A percentile compares a stretch with the other conserved stretches of the same genome.
Evolutionary conservation across 2,329 filamentous ascomycete species (phyloP).

Genomic region (Xylaria sp.): DNA sequence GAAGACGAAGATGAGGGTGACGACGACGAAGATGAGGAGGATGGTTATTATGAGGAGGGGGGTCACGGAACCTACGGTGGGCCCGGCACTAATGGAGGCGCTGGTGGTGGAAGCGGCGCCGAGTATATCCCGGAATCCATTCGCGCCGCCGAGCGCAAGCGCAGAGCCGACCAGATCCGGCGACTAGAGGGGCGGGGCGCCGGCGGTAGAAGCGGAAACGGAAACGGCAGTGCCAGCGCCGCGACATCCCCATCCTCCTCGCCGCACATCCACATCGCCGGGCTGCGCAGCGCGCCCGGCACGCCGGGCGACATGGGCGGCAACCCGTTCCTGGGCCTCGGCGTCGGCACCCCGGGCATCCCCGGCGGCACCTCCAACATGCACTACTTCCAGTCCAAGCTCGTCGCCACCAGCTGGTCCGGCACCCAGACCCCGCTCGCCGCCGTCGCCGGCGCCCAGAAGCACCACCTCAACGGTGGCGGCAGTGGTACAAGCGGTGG

Average conservation of each 20-base stretch:
- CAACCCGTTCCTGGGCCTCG: conserved; percentile 56
- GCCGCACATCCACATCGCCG: conserved; percentile 46
- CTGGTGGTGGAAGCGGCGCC: too few species aligned
- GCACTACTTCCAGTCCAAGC: conserved; percentile 80
- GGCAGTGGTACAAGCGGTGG: too few species aligned
- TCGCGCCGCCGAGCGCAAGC: conserved; percentile 39
- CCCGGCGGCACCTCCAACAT: conserved; percentile 76
- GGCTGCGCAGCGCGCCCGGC: conserved; percentile 36
- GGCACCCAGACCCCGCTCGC: conserved; percentile 80
- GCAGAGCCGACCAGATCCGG: conserved; percentile 38
- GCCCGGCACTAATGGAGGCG: too few species aligned
- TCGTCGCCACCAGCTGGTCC: conserved; percentile 69
- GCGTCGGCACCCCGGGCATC: conserved; percentile 62
- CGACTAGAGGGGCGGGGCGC: conserved; percentile 25
- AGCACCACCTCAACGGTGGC: conserved; percentile 55
- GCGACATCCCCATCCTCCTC: conserved; percentile 37
- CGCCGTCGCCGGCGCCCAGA: conserved; percentile 74
- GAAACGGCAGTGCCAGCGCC: conserved; percentile 26
- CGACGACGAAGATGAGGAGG: conserved; percentile 38
- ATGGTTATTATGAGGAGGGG: conserved; percentile 30
- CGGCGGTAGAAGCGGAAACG: conserved; percentile 15
- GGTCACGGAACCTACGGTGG: too few species aligned
- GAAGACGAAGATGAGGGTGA: conserved; percentile 52
- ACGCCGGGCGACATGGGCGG: conserved; percentile 53
- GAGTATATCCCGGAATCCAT: conserved; percentile 38